Evolutionary conservation across 176 grass and related monocot genomes (phyloP).

Genomic region (bread wheat (Triticum aestivum)): IWGSC_CS_RefSeq_v2.1 NC_057799.1:643116080-643116579

Average conservation of each 20-base stretch:
- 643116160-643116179: slow-evolving; percentile 13
- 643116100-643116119: neutral
- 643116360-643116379: slow-evolving; percentile 84
- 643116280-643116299: slow-evolving; percentile 43
- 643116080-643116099: neutral
- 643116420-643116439: slow-evolving; percentile 37
- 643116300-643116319: slow-evolving; percentile 88
- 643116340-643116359: slow-evolving; percentile 90
- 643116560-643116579: slow-evolving; percentile 69
- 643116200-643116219: slow-evolving; percentile 75
- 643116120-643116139: slow-evolving; percentile 58
- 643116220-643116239: slow-evolving; percentile 25
- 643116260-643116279: neutral
- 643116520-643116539: slow-evolving; percentile 94
- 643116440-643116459: neutral
- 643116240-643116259: neutral
- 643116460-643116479: neutral
- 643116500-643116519: slow-evolving; percentile 39
- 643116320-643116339: slow-evolving; percentile 59
- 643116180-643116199: slow-evolving; percentile 33
- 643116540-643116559: slow-evolving; percentile 32
- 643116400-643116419: slow-evolving; percentile 96
- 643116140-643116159: slow-evolving; percentile 50
- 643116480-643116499: neutral
- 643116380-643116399: slow-evolving; percentile 72